Base-by-base conservation (phyloP, 768 basidiomycete species). In the Collybia mongolica region DNA sequence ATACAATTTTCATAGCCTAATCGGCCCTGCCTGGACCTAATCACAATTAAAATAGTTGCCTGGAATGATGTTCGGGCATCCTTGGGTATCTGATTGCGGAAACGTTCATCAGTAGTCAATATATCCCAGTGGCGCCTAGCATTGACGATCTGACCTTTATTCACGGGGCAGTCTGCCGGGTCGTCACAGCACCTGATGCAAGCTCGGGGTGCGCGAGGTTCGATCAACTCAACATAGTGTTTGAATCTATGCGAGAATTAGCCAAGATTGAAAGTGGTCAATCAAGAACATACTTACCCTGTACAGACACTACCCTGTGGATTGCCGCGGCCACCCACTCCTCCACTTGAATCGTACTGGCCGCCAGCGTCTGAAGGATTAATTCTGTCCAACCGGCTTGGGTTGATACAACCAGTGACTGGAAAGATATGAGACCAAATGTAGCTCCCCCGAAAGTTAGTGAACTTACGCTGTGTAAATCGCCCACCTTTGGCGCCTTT, bases 141-240 rank as follows among this genome's bases (percentile, higher is more conserved):
- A 20, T 36, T 37, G 3, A 6, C 14, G 15, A 28, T 48, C 61
- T 12, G 55, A 75, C 78, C 78, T 53, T 65, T 71, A 54, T 72
- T 65, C 2, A 71, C 66, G 9, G 76, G 79, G 60, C 79, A 82
- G 58, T 82, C 80, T 1, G 62, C 68, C 1, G 68, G 60, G 53
- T 80, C 71, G 40, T 80, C 75, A 57, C 80, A 82, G 55, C 80
- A 82, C 56, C 70, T 71, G 53, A 82, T 77, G 64, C 80, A 82
- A 11, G 79, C 79, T 2, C 79, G 69, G 5, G 60, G 62, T 8
- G 64, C 75, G 15, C 63, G 62, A 6, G 79, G 79, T 57, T 82
- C 80, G 26, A 81, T 65, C n/a, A 82, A 61, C 55, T 82, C 80
- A 24, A 80, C 76, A 59, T 80, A 82, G 60, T 80, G 78, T 24